Evolutionary conservation across 2,329 filamentous ascomycete genomes (phyloP).

Genomic region (Diaporthe ampelina): DNA sequence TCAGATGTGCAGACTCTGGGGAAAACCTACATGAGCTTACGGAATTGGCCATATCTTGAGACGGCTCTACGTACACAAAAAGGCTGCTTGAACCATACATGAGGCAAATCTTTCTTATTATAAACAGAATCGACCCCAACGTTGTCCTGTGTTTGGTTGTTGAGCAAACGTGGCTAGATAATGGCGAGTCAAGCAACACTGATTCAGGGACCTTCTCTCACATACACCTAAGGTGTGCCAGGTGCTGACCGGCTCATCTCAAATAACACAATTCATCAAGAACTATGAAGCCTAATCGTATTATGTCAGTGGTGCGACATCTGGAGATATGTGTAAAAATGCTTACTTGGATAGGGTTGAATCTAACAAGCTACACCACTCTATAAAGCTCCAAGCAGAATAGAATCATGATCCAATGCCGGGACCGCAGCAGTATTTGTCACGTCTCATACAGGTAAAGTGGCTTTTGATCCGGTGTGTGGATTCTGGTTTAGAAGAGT

Average conservation of each 20-base stretch:
- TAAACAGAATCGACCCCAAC: neutral
- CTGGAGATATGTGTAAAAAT: neutral
- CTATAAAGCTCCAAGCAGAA: neutral
- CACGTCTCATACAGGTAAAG: too few relatives aligned
- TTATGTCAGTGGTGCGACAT: fast-evolving
- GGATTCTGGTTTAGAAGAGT: neutral
- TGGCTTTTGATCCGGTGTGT: neutral
- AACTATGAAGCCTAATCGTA: neutral
- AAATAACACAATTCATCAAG: neutral
- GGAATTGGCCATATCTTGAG: too few relatives aligned
- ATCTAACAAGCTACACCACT: neutral
- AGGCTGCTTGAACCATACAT: too few relatives aligned
- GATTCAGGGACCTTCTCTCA: neutral
- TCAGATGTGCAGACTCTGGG: too few relatives aligned
- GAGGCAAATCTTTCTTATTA: too few relatives aligned
- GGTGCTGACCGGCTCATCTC: neutral
- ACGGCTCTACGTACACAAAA: too few relatives aligned
- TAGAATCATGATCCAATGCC: too few relatives aligned
- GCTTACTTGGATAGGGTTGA: neutral
- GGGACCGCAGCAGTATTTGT: neutral
- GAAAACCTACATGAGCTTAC: too few relatives aligned
- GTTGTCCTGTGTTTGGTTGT: neutral
- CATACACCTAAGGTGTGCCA: neutral
- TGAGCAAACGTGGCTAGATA: neutral
- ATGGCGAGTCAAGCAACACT: neutral